A percentile compares a stretch with the other conserved stretches of the same genome.
phyloP scores from a whole-genome alignment of 148 eudicot genomes.

The Oxyria digyna region DNA sequence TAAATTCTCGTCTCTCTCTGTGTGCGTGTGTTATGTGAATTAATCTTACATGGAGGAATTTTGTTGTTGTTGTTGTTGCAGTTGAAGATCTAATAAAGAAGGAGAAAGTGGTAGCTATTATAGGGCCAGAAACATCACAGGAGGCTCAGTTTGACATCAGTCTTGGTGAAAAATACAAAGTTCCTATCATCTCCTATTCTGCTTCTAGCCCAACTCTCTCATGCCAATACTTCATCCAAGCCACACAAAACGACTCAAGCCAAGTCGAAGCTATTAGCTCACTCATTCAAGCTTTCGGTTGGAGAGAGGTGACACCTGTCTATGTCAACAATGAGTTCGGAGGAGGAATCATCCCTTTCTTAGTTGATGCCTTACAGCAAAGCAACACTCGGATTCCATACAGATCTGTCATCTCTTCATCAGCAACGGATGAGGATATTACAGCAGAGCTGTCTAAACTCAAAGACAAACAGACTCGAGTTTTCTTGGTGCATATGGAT shows the following conservation, averaged over 20 bases:
- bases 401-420: constrained; percentile 17
- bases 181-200: constrained; percentile 32
- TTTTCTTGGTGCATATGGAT: constrained; percentile 26
- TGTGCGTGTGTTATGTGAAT: background rate
- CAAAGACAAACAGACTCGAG: constrained; percentile 21
- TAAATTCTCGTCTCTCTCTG: background rate
- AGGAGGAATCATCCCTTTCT: constrained; percentile 20
- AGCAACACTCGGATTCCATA: constrained; percentile 19
- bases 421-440: constrained; percentile 22
- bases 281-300: constrained; percentile 18
- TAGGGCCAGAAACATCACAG: constrained; percentile 31
- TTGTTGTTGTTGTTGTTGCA: background rate
- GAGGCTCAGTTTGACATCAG: constrained; percentile 31
- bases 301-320: constrained; percentile 21
- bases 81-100: constrained; percentile 30
- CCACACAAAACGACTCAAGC: constrained; percentile 16
- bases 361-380: constrained; percentile 20
- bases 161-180: constrained; percentile 23
- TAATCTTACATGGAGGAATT: background rate
- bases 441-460: constrained; percentile 16
- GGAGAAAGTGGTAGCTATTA: constrained; percentile 28
- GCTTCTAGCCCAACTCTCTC: constrained; percentile 29
- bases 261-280: constrained; percentile 26
- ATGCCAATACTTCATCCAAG: constrained; percentile 21
- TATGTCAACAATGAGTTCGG: constrained; percentile 25